Evolutionary conservation across 495 filamentous ascomycete genomes (phyloP).

Genomic region (Acidiella bohemica): DNA sequence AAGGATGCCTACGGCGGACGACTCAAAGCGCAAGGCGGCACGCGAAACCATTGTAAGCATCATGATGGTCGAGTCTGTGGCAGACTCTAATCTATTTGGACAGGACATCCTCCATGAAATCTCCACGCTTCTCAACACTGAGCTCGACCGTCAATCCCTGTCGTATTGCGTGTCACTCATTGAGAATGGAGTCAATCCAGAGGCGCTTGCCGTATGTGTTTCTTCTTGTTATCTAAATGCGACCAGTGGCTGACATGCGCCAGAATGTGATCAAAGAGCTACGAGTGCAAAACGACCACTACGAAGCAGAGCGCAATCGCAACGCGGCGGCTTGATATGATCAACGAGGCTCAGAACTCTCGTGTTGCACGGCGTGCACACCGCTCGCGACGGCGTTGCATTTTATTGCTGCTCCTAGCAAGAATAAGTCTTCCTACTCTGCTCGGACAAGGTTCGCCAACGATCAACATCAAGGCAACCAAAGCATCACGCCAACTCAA

Average conservation of each 20-base stretch:
- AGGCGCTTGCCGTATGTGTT: conserved; percentile 71
- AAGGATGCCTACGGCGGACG: conserved; percentile 24
- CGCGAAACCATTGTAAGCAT: conserved; percentile 57
- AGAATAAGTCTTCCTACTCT: not conserved
- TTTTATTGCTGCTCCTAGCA: too few relatives aligned
- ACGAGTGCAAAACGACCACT: conserved; percentile 19
- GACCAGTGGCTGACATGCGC: conserved; percentile 1
- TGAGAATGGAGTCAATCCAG: conserved; percentile 93
- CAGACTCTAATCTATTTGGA: too few relatives aligned
- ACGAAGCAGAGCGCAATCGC: conserved; percentile 10
- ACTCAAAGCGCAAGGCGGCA: conserved; percentile 76
- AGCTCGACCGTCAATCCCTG: conserved; percentile 76
- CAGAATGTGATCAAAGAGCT: conserved; percentile 28
- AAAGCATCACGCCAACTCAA: not conserved
- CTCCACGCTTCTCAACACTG: conserved; percentile 70
- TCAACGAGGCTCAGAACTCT: too few relatives aligned
- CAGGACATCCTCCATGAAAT: conserved; percentile 85
- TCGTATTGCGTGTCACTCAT: conserved; percentile 92
- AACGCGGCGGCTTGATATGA: too few relatives aligned
- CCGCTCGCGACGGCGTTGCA: too few relatives aligned
- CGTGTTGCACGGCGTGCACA: too few relatives aligned
- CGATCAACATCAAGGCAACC: not conserved
- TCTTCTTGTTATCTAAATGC: not conserved
- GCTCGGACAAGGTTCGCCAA: too few relatives aligned
- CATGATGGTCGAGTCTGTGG: not conserved